A percentile compares a stretch with the other conserved stretches of the same genome.
Conservation (phyloP, 306 rosid species). For the Oemleria cerasiformis region DNA sequence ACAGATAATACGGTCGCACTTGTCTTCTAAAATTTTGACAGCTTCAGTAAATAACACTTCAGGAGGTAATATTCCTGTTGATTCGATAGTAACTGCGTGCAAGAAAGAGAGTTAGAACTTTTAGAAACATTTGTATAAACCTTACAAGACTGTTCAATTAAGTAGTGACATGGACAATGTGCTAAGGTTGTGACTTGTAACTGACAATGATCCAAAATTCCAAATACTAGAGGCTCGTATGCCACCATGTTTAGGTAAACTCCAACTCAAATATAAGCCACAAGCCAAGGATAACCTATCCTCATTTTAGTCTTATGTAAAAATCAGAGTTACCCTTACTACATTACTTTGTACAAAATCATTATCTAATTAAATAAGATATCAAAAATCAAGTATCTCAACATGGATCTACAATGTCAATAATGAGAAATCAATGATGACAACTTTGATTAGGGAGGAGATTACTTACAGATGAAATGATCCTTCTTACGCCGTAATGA, state of each 20-base stretch:
- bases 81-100: slow-evolving; percentile 68
- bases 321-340: neutral
- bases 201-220: neutral
- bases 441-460: neutral
- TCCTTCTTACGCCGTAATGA: slow-evolving; percentile 75
- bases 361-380: neutral
- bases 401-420: neutral
- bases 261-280: neutral
- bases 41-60: slow-evolving; percentile 83
- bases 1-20: slow-evolving; percentile 81
- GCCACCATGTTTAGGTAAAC: neutral
- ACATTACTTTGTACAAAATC: neutral
- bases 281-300: neutral
- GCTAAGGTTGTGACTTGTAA: neutral
- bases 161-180: no score
- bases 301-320: neutral
- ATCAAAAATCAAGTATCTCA: neutral
- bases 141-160: neutral
- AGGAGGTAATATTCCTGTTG: slow-evolving; percentile 86
- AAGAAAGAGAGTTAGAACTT: slow-evolving; percentile 1
- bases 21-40: slow-evolving; percentile 88
- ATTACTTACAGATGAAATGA: slow-evolving; percentile 91
- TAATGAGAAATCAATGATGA: neutral
- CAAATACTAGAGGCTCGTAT: neutral
- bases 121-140: neutral